phyloP scores from a whole-genome alignment of 2,329 filamentous ascomycete species.

The Ascochyta fabae region DNA sequence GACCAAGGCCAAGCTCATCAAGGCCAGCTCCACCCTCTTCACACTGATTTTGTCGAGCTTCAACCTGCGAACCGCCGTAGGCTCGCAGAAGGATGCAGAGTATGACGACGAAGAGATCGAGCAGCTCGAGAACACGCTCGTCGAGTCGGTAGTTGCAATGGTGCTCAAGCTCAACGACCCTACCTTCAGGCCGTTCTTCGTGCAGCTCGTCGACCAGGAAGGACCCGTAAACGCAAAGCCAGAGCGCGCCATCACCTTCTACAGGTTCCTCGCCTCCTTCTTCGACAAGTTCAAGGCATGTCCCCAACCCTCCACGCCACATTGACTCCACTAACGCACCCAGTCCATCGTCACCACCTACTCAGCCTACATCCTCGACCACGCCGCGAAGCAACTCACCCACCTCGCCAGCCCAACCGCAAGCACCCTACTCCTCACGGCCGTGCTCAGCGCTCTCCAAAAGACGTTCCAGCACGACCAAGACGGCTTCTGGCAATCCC shows the following conservation, averaged over 20 bases:
- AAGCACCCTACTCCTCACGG: slow-evolving; percentile 68
- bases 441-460: slow-evolving; percentile 73
- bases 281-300: slow-evolving; percentile 78
- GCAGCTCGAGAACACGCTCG: slow-evolving; percentile 68
- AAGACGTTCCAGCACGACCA: slow-evolving; percentile 87
- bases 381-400: slow-evolving; percentile 69
- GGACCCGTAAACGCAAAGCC: slow-evolving; percentile 23
- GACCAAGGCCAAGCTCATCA: slow-evolving; percentile 77
- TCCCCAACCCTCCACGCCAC: slow-evolving; percentile 1
- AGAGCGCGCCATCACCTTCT: slow-evolving; percentile 74
- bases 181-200: slow-evolving; percentile 90
- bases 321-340: neutral
- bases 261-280: slow-evolving; percentile 79
- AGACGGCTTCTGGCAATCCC: slow-evolving; percentile 95
- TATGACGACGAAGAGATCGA: slow-evolving; percentile 60
- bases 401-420: slow-evolving; percentile 49
- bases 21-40: slow-evolving; percentile 74
- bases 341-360: slow-evolving; percentile 92
- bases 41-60: slow-evolving; percentile 63
- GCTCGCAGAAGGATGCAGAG: slow-evolving; percentile 47
- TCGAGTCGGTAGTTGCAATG: slow-evolving; percentile 81
- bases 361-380: slow-evolving; percentile 81
- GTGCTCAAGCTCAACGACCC: slow-evolving; percentile 96
- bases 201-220: slow-evolving; percentile 81
- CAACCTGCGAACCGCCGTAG: slow-evolving; percentile 64